Conservation (phyloP, 805 yeast species). For the Schwanniomyces vanrijiae region DNA sequence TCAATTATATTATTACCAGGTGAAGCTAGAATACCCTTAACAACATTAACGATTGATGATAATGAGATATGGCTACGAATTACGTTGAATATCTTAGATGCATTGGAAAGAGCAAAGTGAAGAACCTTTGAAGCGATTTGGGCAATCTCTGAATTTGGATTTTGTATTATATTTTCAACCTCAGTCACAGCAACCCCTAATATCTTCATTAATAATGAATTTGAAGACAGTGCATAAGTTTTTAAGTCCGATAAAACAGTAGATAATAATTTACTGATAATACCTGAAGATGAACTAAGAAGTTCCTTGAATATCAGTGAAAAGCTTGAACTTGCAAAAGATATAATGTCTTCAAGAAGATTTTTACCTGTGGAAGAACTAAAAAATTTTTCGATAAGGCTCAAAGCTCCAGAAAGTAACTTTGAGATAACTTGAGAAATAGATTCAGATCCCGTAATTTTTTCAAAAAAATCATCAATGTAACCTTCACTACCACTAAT, state of each 20-base stretch:
- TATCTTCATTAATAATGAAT: not conserved
- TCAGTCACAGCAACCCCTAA: not conserved
- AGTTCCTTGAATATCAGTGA: not conserved
- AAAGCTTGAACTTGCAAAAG: not conserved
- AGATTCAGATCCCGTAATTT: not conserved
- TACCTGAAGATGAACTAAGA: not conserved
- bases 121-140: not conserved
- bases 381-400: not conserved
- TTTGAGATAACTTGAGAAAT: not conserved
- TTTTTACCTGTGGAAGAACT: not conserved
- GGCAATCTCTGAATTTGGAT: not conserved
- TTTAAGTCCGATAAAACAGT: not conserved
- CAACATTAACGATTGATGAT: not conserved
- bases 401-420: not conserved
- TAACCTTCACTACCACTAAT: constrained; percentile 1
- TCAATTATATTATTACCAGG: not conserved
- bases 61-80: not conserved
- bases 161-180: not conserved
- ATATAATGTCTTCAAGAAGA: not conserved
- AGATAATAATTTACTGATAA: not conserved
- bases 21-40: not conserved
- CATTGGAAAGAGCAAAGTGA: not conserved
- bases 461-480: constrained; percentile 12
- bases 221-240: not conserved
- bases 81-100: not conserved